Base-by-base conservation (phyloP, 768 basidiomycete species). In the Sarcomyxa edulis region DNA sequence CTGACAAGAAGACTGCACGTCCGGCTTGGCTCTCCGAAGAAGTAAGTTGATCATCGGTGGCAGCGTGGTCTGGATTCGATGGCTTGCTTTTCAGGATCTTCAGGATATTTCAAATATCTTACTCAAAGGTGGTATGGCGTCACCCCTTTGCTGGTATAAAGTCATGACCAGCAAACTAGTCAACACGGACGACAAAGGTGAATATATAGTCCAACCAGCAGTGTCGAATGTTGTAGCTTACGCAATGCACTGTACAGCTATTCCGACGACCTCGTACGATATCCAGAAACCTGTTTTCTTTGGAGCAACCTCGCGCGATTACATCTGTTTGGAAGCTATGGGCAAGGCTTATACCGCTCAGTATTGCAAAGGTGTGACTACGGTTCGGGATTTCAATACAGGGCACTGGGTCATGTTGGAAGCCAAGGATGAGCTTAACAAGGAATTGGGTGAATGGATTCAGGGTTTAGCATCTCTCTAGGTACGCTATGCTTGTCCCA, bases 351-450 rank as follows among this genome's bases (percentile, higher is more conserved):
- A 26, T 7, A 39, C 53, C 2, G 32, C 23, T 6, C 35, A 48
- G 15, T 38, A 29, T 20, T 56, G 55, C 47, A 48, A 50, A 32
- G 54, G 62, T 22, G n/a, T n/a, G n/a, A n/a, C n/a, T n/a, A 66
- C 59, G 1, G 33, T 64, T 7, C 48, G 48, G 11, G 60, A 67
- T 22, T 63, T 65, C 40, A 54, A 66, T 20, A 56, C 63, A 7
- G 62, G 59, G 12, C 68, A 68, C 46, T 71, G 68, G 67, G 48
- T 66, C n/a, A 57, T 60, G 47, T 46, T 55, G 32, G 61, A 62
- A 27, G 50, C 44, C 2, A 49, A 48, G 7, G 56, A 62, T n/a
- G 49, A 62, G 38, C 30, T 67, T 18, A 66, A 65, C 38, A 38
- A 29, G 5, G 60, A 55, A 16, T 37, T 60, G 14, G 24, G 44